Conservation (phyloP, 495 filamentous ascomycete species). For the Lineolata rhizophorae region DNA sequence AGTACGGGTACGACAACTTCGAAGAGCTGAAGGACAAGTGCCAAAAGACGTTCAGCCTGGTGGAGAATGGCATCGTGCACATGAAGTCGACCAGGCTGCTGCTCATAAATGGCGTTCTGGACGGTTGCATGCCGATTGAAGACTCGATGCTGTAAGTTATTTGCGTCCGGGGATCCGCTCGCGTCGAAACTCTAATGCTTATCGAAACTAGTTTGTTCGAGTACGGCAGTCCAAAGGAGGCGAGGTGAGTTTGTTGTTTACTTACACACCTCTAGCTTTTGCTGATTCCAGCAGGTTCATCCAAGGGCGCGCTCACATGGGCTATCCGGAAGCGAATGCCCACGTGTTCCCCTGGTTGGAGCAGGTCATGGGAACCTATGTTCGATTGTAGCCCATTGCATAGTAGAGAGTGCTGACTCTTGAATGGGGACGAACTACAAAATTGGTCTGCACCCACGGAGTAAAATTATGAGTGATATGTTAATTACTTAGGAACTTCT, state of each 20-base stretch:
- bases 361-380: constrained; percentile 10
- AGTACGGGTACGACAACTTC: constrained; percentile 39
- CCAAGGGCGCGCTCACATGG: background rate
- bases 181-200: no score
- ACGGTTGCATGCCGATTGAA: constrained; percentile 52
- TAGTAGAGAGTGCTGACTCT: constrained; percentile 2
- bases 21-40: constrained; percentile 36
- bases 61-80: constrained; percentile 39
- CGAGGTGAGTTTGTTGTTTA: constrained; percentile 17
- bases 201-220: no score
- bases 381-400: no score
- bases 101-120: constrained; percentile 27
- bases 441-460: no score
- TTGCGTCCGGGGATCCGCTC: no score
- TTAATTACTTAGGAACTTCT: no score
- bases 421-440: no score
- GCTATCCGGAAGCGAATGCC: constrained; percentile 8
- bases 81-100: constrained; percentile 36
- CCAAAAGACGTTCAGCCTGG: constrained; percentile 48
- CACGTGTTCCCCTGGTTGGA: constrained; percentile 13
- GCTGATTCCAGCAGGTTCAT: background rate
- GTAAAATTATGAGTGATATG: no score
- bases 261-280: constrained; percentile 3
- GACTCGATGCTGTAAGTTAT: constrained; percentile 50
- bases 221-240: constrained; percentile 53